phyloP scores from a whole-genome alignment of 2,329 filamentous ascomycete species.

The Trichoderma sp. region DNA sequence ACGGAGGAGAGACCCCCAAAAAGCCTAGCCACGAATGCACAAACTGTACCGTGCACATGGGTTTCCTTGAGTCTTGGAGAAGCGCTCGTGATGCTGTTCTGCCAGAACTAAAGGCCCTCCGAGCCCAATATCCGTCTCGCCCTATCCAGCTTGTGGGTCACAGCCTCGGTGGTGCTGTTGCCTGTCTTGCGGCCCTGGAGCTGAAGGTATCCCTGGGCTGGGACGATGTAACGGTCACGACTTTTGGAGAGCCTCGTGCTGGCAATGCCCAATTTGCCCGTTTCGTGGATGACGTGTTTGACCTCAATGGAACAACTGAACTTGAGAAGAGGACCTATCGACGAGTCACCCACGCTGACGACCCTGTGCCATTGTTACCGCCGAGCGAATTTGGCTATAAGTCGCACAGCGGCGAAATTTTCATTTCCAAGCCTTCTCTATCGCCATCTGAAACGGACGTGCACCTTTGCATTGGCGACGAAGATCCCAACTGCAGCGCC shows the following conservation, averaged over 20 bases:
- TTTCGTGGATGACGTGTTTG: slow-evolving; percentile 60
- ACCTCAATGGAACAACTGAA: slow-evolving; percentile 42
- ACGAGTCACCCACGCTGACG: slow-evolving; percentile 81
- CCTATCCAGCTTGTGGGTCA: slow-evolving; percentile 82
- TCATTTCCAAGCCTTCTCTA: slow-evolving; percentile 72
- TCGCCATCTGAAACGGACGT: slow-evolving; percentile 72
- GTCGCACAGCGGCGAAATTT: slow-evolving; percentile 86
- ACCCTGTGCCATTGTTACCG: slow-evolving; percentile 88
- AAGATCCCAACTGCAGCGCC: slow-evolving; percentile 73
- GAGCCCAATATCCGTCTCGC: slow-evolving; percentile 68
- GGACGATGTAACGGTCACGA: slow-evolving; percentile 76
- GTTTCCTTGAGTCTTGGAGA: slow-evolving; percentile 85
- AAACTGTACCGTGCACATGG: slow-evolving; percentile 91
- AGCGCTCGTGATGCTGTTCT: slow-evolving; percentile 72
- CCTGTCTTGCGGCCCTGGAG: slow-evolving; percentile 83
- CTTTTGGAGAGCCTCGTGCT: slow-evolving; percentile 83
- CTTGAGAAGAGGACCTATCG: slow-evolving; percentile 59
- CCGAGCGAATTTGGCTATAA: slow-evolving; percentile 85
- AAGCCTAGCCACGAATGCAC: slow-evolving; percentile 63
- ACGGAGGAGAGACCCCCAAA: slow-evolving; percentile 41
- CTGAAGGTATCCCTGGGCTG: slow-evolving; percentile 73
- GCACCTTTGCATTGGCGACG: slow-evolving; percentile 69
- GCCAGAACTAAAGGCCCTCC: slow-evolving; percentile 64
- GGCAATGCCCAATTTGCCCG: slow-evolving; percentile 61
- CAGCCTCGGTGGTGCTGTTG: slow-evolving; percentile 89